Conservation (phyloP, 192 early-diverging fungal genomes). For the Coemansia nantahalensis region DNA sequence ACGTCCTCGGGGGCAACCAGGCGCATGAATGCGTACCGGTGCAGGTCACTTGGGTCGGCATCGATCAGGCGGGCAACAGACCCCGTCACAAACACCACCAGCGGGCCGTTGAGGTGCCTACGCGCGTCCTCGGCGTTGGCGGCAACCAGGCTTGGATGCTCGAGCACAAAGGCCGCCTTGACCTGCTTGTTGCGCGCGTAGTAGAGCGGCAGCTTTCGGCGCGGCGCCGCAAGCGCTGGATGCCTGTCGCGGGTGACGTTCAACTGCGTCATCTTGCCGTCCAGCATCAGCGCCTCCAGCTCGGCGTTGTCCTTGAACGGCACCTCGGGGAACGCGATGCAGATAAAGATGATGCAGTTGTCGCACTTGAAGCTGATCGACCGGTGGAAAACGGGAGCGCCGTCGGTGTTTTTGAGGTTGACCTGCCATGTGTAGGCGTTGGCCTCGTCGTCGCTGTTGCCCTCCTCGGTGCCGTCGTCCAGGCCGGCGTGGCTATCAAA, state of each 20-base stretch:
- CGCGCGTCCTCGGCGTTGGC: neutral
- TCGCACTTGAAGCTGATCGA: too few relatives aligned
- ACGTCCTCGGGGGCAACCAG: too few relatives aligned
- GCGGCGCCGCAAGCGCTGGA: slow-evolving; percentile 7
- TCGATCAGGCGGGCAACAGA: too few relatives aligned
- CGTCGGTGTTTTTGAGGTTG: neutral
- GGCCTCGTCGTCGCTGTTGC: too few relatives aligned
- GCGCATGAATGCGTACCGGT: slow-evolving; percentile 24
- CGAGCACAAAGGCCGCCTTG: too few relatives aligned
- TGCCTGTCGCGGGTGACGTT: slow-evolving; percentile 1
- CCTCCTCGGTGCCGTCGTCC: slow-evolving; percentile 1
- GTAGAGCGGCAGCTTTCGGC: slow-evolving; percentile 20
- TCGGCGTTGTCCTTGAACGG: neutral
- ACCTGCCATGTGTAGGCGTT: too few relatives aligned
- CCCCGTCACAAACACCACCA: too few relatives aligned
- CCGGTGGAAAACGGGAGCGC: neutral
- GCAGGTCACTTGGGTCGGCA: slow-evolving; percentile 22
- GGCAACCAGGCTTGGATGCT: slow-evolving; percentile 4
- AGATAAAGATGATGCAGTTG: too few relatives aligned
- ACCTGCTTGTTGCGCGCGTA: slow-evolving; percentile 6
- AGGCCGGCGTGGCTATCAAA: slow-evolving; percentile 19
- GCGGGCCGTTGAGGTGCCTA: slow-evolving; percentile 10
- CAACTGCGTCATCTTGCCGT: neutral
- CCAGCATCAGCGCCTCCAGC: neutral
- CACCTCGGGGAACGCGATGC: neutral